Evolutionary conservation across 228 moss, liverwort and hornwort species (phyloP).

Genomic region (Sphagnum fallax): DNA sequence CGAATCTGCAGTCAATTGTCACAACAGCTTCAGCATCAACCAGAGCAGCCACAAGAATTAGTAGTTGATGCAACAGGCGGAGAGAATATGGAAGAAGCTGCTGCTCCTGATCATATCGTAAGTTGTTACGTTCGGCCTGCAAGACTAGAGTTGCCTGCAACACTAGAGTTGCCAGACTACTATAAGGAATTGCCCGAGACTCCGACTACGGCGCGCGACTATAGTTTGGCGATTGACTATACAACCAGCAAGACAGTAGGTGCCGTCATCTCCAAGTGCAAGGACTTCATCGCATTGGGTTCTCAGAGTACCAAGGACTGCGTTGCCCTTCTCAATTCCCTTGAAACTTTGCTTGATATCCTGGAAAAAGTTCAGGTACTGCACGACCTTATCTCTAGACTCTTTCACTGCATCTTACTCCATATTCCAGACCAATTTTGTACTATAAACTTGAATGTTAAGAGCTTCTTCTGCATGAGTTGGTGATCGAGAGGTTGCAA

Average conservation of each 20-base stretch:
- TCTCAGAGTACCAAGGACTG: slow-evolving; percentile 14
- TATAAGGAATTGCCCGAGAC: background rate
- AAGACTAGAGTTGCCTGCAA: too few relatives aligned
- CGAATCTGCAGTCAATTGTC: background rate
- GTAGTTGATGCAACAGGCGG: background rate
- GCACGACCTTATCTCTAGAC: background rate
- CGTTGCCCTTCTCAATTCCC: slow-evolving; percentile 9
- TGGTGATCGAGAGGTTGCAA: too few relatives aligned
- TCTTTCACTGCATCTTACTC: too few relatives aligned
- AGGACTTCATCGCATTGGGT: slow-evolving; percentile 12
- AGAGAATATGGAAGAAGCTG: background rate
- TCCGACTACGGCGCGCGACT: slow-evolving; percentile 11
- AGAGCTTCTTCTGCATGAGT: too few relatives aligned
- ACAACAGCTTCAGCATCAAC: background rate
- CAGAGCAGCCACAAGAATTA: background rate
- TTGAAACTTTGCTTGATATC: slow-evolving; percentile 14
- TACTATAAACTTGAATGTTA: too few relatives aligned
- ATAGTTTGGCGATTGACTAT: slow-evolving; percentile 26
- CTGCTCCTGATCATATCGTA: too few relatives aligned
- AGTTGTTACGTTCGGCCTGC: too few relatives aligned
- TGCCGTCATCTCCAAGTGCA: slow-evolving; percentile 25
- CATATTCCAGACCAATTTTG: too few relatives aligned
- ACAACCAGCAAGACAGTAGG: slow-evolving; percentile 17
- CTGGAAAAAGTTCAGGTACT: slow-evolving; percentile 19
- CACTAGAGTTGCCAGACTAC: background rate